Evolutionary conservation across 1,139 yeast species (phyloP).

Genomic region (Zygosaccharomyces sapae): DNA sequence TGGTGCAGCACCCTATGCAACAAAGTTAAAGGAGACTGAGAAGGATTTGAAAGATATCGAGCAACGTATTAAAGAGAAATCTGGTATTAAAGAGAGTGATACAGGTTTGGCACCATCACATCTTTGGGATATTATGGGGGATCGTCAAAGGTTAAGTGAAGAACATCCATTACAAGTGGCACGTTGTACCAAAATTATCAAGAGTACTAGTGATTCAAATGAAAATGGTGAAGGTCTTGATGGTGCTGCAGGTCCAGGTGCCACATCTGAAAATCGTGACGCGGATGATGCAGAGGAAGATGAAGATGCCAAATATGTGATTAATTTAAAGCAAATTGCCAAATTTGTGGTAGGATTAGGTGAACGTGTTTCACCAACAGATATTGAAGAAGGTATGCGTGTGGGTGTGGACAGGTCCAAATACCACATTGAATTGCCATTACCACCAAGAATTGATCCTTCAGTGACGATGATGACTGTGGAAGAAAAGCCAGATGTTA

Average conservation of each 20-base stretch:
- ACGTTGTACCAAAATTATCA: constrained; percentile 94
- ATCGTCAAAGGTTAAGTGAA: constrained; percentile 84
- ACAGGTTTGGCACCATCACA: constrained; percentile 95
- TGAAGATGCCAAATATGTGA: constrained; percentile 85
- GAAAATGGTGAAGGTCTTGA: constrained; percentile 23
- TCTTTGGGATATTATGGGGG: constrained; percentile 96
- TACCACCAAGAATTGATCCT: constrained; percentile 97
- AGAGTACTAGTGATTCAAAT: constrained; percentile 38
- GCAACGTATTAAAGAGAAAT: constrained; percentile 83
- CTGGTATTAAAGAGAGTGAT: constrained; percentile 90
- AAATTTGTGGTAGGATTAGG: constrained; percentile 96
- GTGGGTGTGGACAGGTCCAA: constrained; percentile 98
- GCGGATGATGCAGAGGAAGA: constrained; percentile 59
- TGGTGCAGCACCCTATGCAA: constrained; percentile 95
- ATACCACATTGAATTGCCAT: constrained; percentile 92
- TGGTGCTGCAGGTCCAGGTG: constrained; percentile 28
- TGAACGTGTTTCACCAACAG: constrained; percentile 95
- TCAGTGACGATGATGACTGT: constrained; percentile 99
- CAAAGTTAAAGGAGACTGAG: constrained; percentile 72
- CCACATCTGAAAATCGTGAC: constrained; percentile 18
- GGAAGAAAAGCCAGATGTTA: constrained; percentile 93
- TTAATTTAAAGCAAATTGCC: constrained; percentile 95
- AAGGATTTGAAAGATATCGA: constrained; percentile 81
- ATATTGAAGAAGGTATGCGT: constrained; percentile 98
- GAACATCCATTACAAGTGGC: constrained; percentile 98